Conservation (phyloP, 2,329 filamentous ascomycete species). For the Monosporascus sp. region DNA sequence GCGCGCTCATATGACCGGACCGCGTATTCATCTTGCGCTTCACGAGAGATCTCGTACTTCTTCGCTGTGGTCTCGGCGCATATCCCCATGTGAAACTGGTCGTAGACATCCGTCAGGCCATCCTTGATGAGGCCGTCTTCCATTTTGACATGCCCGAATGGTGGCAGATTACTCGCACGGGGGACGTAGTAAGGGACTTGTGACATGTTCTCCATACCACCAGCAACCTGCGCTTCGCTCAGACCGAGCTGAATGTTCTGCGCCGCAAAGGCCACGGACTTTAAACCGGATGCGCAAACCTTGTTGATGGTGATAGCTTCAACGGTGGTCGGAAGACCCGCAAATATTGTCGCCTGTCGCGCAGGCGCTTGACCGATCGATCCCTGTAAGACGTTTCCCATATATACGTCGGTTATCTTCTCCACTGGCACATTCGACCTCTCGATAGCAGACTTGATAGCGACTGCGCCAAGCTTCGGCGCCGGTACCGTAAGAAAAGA, state of each 20-base stretch:
- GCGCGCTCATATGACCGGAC: constrained; percentile 85
- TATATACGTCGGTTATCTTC: constrained; percentile 88
- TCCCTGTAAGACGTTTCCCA: constrained; percentile 90
- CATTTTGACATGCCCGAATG: constrained; percentile 82
- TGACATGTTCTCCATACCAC: constrained; percentile 98
- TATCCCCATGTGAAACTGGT: constrained; percentile 96
- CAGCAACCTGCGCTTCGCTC: constrained; percentile 82
- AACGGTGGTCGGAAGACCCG: constrained; percentile 72
- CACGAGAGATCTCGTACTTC: constrained; percentile 72
- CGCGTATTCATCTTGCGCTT: constrained; percentile 88
- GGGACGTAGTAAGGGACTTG: constrained; percentile 86
- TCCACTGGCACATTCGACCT: constrained; percentile 79
- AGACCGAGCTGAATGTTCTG: constrained; percentile 93
- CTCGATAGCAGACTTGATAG: constrained; percentile 84
- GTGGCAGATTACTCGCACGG: constrained; percentile 72
- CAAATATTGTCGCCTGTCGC: constrained; percentile 83
- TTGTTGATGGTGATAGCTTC: constrained; percentile 97
- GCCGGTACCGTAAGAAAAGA: constrained; percentile 78
- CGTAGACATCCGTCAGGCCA: constrained; percentile 92
- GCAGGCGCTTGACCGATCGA: constrained; percentile 85
- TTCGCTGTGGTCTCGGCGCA: constrained; percentile 94
- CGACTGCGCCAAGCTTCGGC: constrained; percentile 81
- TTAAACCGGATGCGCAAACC: constrained; percentile 92
- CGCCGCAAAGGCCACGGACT: constrained; percentile 84
- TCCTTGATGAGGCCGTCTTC: constrained; percentile 94